A percentile compares a stretch with the other conserved stretches of the same genome.
phyloP scores from a whole-genome alignment of 176 grass and related monocot species.

The Neostapfia colusana region DNA sequence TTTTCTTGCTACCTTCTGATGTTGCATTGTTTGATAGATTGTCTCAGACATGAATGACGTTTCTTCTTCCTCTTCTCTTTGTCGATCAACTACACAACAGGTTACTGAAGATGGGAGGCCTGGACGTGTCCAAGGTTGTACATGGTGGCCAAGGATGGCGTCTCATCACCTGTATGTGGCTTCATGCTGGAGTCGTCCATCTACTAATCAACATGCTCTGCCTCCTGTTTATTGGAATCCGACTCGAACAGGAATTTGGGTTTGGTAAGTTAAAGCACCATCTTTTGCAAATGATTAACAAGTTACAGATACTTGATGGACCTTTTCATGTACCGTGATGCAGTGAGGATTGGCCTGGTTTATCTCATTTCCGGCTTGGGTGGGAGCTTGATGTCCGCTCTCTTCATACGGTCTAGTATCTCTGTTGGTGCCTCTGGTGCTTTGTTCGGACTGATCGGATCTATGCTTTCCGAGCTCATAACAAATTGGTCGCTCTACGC shows the following conservation, averaged over 20 bases:
- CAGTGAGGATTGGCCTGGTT: constrained; percentile 68
- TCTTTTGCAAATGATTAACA: no score
- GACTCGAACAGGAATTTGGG: constrained; percentile 86
- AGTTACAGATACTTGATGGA: no score
- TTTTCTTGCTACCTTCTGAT: no score
- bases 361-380: constrained; percentile 80
- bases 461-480: constrained; percentile 92
- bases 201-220: constrained; percentile 82
- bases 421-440: constrained; percentile 92
- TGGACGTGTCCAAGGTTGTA: constrained; percentile 64
- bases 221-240: constrained; percentile 68
- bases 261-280: constrained; percentile 46
- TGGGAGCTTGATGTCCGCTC: constrained; percentile 77
- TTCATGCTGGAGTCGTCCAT: constrained; percentile 80
- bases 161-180: constrained; percentile 73
- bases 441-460: constrained; percentile 79
- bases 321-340: background rate
- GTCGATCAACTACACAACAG: constrained; percentile 36
- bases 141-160: constrained; percentile 70
- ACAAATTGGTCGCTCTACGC: constrained; percentile 92
- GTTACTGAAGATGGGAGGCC: constrained; percentile 79
- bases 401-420: constrained; percentile 71
- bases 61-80: no score
- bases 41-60: no score
- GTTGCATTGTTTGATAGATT: no score